Percentiles rank a stretch among this genome's conserved stretches.
Evolutionary conservation across 108 stramenopile genomes (phyloP).

Genomic region (Cylindrotheca closterium): DNA sequence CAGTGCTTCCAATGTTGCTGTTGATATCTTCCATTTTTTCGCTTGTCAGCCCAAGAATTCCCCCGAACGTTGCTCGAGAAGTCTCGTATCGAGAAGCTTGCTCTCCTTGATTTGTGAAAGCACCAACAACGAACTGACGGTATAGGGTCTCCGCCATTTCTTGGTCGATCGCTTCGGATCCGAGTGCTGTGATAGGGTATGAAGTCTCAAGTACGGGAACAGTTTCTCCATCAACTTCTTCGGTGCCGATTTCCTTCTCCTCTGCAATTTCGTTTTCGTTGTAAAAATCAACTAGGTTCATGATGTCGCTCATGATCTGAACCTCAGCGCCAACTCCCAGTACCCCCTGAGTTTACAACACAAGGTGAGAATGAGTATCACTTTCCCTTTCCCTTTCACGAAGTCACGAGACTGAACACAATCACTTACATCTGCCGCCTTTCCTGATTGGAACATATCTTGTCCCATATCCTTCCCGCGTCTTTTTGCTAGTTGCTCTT

Average conservation of each 20-base stretch:
- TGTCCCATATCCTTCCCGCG: slow-evolving; percentile 80
- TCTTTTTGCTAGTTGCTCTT: slow-evolving; percentile 70
- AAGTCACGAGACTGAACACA: not conserved
- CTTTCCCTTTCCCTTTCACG: not conserved
- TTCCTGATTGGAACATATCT: slow-evolving; percentile 81
- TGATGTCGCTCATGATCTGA: slow-evolving; percentile 87
- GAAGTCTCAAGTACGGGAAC: slow-evolving; percentile 66
- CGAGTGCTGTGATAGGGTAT: slow-evolving; percentile 83
- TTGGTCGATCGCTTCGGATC: slow-evolving; percentile 51
- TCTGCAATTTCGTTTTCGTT: slow-evolving; percentile 77
- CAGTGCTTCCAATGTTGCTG: slow-evolving; percentile 69
- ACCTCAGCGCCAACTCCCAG: slow-evolving; percentile 83
- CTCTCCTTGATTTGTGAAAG: slow-evolving; percentile 73
- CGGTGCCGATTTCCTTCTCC: slow-evolving; percentile 63
- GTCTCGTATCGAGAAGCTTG: slow-evolving; percentile 74
- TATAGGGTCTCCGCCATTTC: slow-evolving; percentile 79
- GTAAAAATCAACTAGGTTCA: slow-evolving; percentile 88
- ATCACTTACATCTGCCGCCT: slow-evolving; percentile 57
- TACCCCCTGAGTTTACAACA: slow-evolving; percentile 40
- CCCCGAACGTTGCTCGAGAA: slow-evolving; percentile 68
- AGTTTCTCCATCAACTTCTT: slow-evolving; percentile 70
- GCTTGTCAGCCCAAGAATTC: slow-evolving; percentile 76
- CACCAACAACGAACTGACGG: slow-evolving; percentile 84
- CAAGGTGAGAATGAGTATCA: not conserved
- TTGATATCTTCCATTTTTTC: slow-evolving; percentile 81